Base-by-base conservation (phyloP, 2,329 filamentous ascomycete genomes). In the Trichoderma koningiopsis region DNA sequence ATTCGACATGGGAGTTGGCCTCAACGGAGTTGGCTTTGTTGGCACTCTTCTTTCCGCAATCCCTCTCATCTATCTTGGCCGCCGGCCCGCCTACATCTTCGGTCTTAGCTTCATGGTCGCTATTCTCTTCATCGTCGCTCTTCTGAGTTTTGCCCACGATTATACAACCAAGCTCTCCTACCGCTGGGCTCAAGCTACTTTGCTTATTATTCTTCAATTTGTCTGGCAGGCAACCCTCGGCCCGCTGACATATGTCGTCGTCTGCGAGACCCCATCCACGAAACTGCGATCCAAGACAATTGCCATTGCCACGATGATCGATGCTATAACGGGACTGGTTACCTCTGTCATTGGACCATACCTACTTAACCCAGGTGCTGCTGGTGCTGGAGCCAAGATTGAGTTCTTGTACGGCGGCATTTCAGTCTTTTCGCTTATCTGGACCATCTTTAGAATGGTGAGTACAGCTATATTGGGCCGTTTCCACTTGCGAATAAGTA, bases 221-320 rank as follows among this genome's bases (percentile, higher is more conserved):
- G 78, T 84, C 4, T 88, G 88, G 76, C 84, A 85, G 77, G 81
- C 84, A 68, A 84, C 85, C 1, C 81, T 88, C 13, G 87, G 86
- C 0, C 86, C 86, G 0, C 81, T 87, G 13, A 83, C 83, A 5
- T 88, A 87, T 74, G 81, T 82, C 0, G 77, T 88, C 37, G 74
- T 87, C 11, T 82, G 85, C 0, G 86, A 88, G 72, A 81, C 85
- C 6, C 85, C 85, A 0, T 86, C 85, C 0, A 85, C 84, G 0
- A 81, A 86, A 11, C 82, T 88, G 33, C 84, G 85, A 71, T 80
- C 83, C 52, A 87, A 87, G 78, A 86, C 86, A 1, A 84, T 87
- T n/a, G 57, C 66, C 31, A 64, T 68, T 11, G 66, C 66, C 19
- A 68, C 66, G 4, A 68, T 68, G 33, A 63, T 68, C 6, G 58